A percentile compares a stretch with the other conserved stretches of the same genome.
These are phyloP conservation scores for Pulveroboletus ravenelii DNA, from an alignment of 768 basidiomycete species.

Conservation along the genomic window DNA sequence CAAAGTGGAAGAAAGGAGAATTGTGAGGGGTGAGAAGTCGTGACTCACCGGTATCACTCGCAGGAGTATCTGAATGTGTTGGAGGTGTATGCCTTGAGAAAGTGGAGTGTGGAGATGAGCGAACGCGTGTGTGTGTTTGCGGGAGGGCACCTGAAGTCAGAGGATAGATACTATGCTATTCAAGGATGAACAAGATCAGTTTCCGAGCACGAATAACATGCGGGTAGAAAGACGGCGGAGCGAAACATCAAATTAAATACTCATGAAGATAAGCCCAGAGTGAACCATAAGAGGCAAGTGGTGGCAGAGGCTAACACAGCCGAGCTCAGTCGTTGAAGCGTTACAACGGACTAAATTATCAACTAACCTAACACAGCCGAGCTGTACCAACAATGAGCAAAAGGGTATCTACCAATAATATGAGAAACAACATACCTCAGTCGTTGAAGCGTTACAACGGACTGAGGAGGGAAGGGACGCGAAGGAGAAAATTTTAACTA, in stretches of 20 bases:
- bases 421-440: no score
- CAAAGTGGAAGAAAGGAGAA: background rate
- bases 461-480: no score
- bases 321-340: no score
- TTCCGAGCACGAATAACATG: background rate
- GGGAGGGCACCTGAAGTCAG: background rate
- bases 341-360: no score
- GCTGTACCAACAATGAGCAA: no score
- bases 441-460: no score
- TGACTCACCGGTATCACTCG: constrained; percentile 27
- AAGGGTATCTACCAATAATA: no score
- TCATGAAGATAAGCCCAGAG: background rate
- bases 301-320: no score
- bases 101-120: constrained; percentile 18
- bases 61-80: constrained; percentile 23
- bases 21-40: background rate
- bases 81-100: constrained; percentile 22
- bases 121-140: constrained; percentile 6
- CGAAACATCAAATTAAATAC: background rate
- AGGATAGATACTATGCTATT: constrained; percentile 15
- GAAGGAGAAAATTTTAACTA: no score
- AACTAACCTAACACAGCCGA: no score
- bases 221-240: background rate
- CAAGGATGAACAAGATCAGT: background rate
- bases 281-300: background rate